Base-by-base conservation (phyloP, 495 filamentous ascomycete species). In the Choiromyces venosus region DNA sequence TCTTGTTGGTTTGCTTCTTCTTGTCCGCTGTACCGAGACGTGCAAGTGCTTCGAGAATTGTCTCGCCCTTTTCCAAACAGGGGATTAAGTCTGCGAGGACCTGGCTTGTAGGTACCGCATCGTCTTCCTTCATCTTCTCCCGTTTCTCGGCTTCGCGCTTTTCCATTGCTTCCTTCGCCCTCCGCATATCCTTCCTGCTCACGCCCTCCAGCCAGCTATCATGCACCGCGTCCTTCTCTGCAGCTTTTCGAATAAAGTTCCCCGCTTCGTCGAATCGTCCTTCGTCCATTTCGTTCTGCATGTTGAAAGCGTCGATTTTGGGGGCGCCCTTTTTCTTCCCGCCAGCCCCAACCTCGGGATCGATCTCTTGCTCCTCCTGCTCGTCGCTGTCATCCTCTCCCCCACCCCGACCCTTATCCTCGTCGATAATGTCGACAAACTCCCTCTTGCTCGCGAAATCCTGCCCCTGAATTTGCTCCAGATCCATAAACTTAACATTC, bases 241-340 rank as follows among this genome's bases (percentile, higher is more conserved):
- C 85, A 1, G 93, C 93, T 75, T 94, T 95, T n/a, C 95, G 87
- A 39, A 99, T 89, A 81, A 86, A 99, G 81, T 97, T 98, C 4
- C 95, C 95, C 21, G 88, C 84, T 70, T 92, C 91, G 80, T 99
- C 95, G 78, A 97, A 98, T 18, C 88, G 85, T 0, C 95, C 95
- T 79, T 98, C 95, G 81, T 99, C 96, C 79, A 93, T 89, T 82
- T 99, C 95, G 7, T 86, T 83, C 67, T 87, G 88, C 88, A 99
- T 93, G 79, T 99, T 97, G 86, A 99, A 99, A 0, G 93, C 95
- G 83, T 97, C 95, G 37, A 98, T 86, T 78, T 95, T 90, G n/a
- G 95, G 95, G 21, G 96, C 96, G 82, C 96, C 92, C 81, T 91
- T 93, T 83, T 97, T 98, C 77, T 93, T 90, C 0, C 89, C 90